Conservation (phyloP, 352 stramenopile genomes). For the Globisporangium yorkense region DNA sequence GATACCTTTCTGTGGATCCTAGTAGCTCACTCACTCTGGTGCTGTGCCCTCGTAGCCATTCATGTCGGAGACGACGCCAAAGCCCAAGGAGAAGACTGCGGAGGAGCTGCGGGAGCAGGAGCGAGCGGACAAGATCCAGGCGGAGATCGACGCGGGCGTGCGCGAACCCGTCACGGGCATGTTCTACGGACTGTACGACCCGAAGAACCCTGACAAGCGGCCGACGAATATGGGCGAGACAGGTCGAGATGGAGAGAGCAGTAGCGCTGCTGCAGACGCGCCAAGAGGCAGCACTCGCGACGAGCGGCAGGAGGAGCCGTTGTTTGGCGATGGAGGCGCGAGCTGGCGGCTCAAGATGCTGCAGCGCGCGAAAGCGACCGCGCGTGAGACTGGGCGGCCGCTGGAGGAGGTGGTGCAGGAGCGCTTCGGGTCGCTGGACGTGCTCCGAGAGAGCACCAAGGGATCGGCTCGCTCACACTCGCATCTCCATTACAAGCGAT, state of each 20-base stretch:
- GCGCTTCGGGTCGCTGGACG: constrained; percentile 48
- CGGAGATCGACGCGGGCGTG: constrained; percentile 69
- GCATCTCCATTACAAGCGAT: constrained; percentile 68
- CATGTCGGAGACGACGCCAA: constrained; percentile 18
- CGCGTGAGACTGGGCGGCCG: constrained; percentile 36
- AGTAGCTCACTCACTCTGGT: not conserved
- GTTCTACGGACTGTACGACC: constrained; percentile 77
- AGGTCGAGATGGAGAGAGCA: constrained; percentile 9
- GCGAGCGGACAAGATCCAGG: constrained; percentile 55
- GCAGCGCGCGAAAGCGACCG: constrained; percentile 56
- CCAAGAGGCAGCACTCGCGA: not conserved
- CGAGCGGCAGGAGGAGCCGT: constrained; percentile 16
- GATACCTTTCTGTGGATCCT: not conserved
- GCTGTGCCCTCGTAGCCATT: constrained; percentile 31
- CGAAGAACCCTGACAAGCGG: constrained; percentile 55
- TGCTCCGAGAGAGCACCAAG: constrained; percentile 42
- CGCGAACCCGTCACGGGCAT: constrained; percentile 74
- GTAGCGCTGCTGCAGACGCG: not conserved
- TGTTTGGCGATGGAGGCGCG: constrained; percentile 68
- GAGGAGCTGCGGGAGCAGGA: constrained; percentile 35
- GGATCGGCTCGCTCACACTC: constrained; percentile 44
- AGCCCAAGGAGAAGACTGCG: constrained; percentile 28
- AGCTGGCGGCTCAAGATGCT: constrained; percentile 86
- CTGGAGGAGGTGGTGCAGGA: constrained; percentile 61
- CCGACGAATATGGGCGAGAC: constrained; percentile 11